These are phyloP conservation scores for Aspergillus sp. DNA, from an alignment of 2,329 filamentous ascomycete genomes.

Conservation along the genomic window DNA sequence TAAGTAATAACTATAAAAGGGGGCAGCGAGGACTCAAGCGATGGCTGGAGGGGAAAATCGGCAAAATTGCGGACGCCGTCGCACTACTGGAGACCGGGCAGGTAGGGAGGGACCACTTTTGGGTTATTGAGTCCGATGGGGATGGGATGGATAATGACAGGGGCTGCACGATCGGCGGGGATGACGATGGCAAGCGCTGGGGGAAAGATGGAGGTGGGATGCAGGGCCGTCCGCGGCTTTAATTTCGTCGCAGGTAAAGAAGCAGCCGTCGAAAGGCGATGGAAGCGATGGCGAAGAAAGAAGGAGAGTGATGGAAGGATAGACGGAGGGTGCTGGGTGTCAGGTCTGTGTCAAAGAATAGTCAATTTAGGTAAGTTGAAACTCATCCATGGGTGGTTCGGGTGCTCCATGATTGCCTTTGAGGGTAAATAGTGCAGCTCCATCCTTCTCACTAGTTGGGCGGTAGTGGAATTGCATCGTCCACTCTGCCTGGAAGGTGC, in stretches of 20 bases:
- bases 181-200: slow-evolving; percentile 14
- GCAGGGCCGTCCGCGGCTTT: slow-evolving; percentile 5
- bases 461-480: not conserved
- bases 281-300: not conserved
- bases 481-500: not conserved
- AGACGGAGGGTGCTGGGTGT: not conserved
- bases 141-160: slow-evolving; percentile 19
- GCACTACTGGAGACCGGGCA: slow-evolving; percentile 12
- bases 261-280: not conserved
- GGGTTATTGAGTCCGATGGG: slow-evolving; percentile 13
- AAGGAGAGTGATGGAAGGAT: not conserved
- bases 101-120: slow-evolving; percentile 18
- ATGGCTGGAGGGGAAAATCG: slow-evolving; percentile 6
- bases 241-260: slow-evolving; percentile 1
- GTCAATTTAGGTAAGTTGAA: not conserved
- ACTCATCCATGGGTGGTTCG: not conserved
- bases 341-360: not conserved
- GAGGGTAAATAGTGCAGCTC: slow-evolving; percentile 4
- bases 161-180: slow-evolving; percentile 21
- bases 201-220: slow-evolving; percentile 4
- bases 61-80: slow-evolving; percentile 12
- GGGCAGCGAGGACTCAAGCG: not conserved
- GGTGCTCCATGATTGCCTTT: not conserved
- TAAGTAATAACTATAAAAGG: not conserved
- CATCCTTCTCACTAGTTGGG: not conserved